Base-by-base conservation (phyloP, 169 alveolate species). In the Eimeria falciformis region DNA sequence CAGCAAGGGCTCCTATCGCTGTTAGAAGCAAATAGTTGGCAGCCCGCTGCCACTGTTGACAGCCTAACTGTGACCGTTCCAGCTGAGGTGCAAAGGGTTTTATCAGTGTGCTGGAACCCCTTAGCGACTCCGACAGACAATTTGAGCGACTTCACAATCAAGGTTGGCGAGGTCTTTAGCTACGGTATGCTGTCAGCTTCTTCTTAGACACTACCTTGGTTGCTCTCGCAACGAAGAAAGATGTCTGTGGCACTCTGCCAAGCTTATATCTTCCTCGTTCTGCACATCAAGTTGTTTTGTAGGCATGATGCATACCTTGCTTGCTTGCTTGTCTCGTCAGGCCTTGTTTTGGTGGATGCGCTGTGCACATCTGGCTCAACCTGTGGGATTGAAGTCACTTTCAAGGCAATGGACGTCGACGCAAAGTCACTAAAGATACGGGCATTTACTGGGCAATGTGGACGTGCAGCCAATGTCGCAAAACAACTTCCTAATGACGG, bases 101-200 rank as follows among this genome's bases (percentile, higher is more conserved):
- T 50, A 23, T 12, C 69, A 1, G 29, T 89, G 43, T 89, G 93
- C 45, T 89, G 93, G 93, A 89, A 89, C 47, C 73, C 90, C n/a
- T 25, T 33, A 58, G 43, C 71, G 46, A 23, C 40, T 5, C 75
- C 90, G 27, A 58, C 89, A 9, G 46, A 68, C 65, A 12, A 29
- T 43, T 37, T 89, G 69, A 43, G 66, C 47, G 93, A 89, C 83
- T 89, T 89, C 84, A 56, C 93, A 40, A 18, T 89, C 12, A n/a
- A 33, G 6, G 43, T 89, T 23, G 93, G 93, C 69, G 47, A 45
- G 69, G 93, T 58, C 14, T 14, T 40, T 5, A 46, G 79, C 55
- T 89, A 89, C 90, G 90, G 93, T 58, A n/a, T 5, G 93, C 68
- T 5, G n/a, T 37, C 47, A 25, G 87, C n/a, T n/a, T n/a, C n/a